phyloP scores from a whole-genome alignment of 345 rosid genomes.

The Xanthoceras sorbifolium region DNA sequence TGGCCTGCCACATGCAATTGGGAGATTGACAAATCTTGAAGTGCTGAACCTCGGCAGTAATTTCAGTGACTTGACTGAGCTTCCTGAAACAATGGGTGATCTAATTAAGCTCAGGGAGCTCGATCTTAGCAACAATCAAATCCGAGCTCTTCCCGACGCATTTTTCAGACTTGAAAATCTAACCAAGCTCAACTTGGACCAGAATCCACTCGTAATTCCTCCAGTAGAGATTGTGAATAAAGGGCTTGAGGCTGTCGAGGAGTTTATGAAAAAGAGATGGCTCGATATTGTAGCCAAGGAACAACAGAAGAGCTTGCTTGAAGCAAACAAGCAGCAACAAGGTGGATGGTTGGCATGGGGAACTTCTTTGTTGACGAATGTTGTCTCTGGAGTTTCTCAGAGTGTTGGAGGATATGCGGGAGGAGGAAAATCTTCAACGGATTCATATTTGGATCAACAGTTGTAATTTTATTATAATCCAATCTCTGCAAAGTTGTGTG shows the following conservation, averaged over 20 bases:
- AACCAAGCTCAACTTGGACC: slow-evolving; percentile 73
- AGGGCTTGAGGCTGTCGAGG: slow-evolving; percentile 78
- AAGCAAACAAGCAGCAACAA: slow-evolving; percentile 57
- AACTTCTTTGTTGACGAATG: slow-evolving; percentile 54
- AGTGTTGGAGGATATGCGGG: slow-evolving; percentile 38
- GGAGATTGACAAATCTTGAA: slow-evolving; percentile 76
- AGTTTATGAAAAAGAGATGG: slow-evolving; percentile 82
- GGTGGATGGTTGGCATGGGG: slow-evolving; percentile 82
- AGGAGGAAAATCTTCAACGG: slow-evolving; percentile 41
- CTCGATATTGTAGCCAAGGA: slow-evolving; percentile 54
- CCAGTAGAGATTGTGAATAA: slow-evolving; percentile 57
- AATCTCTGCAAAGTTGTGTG: not conserved
- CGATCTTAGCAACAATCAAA: slow-evolving; percentile 97
- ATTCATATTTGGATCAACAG: slow-evolving; percentile 60
- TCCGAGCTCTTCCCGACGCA: slow-evolving; percentile 68
- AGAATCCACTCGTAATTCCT: slow-evolving; percentile 78
- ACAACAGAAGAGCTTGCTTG: slow-evolving; percentile 54
- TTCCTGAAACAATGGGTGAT: slow-evolving; percentile 78
- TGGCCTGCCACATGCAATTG: slow-evolving; percentile 71
- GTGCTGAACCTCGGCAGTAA: slow-evolving; percentile 76
- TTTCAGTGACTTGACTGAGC: slow-evolving; percentile 68
- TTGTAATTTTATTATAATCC: slow-evolving; percentile 32
- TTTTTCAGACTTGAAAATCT: slow-evolving; percentile 72
- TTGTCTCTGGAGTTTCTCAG: slow-evolving; percentile 50
- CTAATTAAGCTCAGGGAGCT: slow-evolving; percentile 73